Evolutionary conservation across 2,329 filamentous ascomycete species (phyloP).

Genomic region (Blumeria graminis): DNA sequence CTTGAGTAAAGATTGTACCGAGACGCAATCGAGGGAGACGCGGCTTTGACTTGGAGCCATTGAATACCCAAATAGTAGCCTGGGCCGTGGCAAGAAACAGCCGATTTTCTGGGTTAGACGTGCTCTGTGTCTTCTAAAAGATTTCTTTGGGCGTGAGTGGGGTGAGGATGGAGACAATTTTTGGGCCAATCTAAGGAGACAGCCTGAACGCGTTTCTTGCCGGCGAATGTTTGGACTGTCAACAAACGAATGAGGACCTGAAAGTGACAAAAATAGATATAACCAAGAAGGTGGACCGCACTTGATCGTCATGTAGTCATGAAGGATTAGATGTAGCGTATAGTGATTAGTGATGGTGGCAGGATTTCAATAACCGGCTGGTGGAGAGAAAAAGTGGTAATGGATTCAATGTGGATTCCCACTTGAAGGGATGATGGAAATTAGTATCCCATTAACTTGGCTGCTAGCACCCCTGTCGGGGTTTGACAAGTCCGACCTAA

Average conservation of each 20-base stretch:
- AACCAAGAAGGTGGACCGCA: conserved; percentile 5
- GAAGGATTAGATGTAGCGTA: background rate
- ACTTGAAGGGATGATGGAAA: too few relatives aligned
- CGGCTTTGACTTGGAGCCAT: conserved; percentile 12
- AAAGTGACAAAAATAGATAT: conserved; percentile 7
- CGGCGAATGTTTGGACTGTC: conserved; percentile 7
- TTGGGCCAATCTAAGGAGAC: conserved; percentile 8
- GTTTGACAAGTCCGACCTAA: too few relatives aligned
- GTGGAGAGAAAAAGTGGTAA: too few relatives aligned
- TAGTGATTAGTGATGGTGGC: too few relatives aligned
- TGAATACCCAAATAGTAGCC: background rate
- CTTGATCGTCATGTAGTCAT: conserved; percentile 6
- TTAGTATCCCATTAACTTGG: too few relatives aligned
- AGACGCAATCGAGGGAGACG: conserved; percentile 11
- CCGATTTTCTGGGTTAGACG: conserved; percentile 9
- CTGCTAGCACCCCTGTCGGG: too few relatives aligned
- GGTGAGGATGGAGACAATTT: conserved; percentile 7
- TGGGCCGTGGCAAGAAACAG: background rate
- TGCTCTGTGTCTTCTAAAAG: conserved; percentile 5
- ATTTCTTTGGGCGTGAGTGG: conserved; percentile 5
- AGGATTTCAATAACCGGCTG: too few relatives aligned
- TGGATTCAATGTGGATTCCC: too few relatives aligned
- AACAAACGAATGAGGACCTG: conserved; percentile 9
- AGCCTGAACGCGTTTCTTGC: conserved; percentile 6
- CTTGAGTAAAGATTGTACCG: conserved; percentile 13